These are phyloP conservation scores for Hyaloscypha bicolor DNA, from an alignment of 495 filamentous ascomycete genomes.

Conservation along the genomic window DNA sequence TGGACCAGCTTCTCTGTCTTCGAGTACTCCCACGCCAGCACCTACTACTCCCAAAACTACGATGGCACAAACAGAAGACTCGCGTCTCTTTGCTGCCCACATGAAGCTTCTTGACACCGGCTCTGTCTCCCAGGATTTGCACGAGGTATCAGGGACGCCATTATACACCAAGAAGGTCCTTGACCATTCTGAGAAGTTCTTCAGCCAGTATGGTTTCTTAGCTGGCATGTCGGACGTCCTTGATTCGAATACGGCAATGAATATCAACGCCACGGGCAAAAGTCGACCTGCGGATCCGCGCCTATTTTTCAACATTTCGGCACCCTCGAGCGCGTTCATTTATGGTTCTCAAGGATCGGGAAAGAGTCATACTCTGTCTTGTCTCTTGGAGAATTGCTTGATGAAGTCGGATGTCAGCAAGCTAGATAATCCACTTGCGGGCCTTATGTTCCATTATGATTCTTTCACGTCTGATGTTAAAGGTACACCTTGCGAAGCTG, in stretches of 20 bases:
- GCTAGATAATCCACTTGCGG: slow-evolving; percentile 54
- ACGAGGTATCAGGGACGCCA: slow-evolving; percentile 28
- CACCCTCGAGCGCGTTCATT: slow-evolving; percentile 72
- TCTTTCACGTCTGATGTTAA: slow-evolving; percentile 55
- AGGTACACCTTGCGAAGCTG: slow-evolving; percentile 67
- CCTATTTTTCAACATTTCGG: slow-evolving; percentile 66
- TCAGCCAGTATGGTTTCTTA: slow-evolving; percentile 46
- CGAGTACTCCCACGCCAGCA: neutral
- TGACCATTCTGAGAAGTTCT: slow-evolving; percentile 30
- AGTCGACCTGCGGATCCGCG: slow-evolving; percentile 45
- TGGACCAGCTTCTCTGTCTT: neutral
- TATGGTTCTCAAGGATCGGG: slow-evolving; percentile 78
- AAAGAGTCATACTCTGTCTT: slow-evolving; percentile 74
- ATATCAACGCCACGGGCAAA: neutral
- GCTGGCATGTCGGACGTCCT: slow-evolving; percentile 31
- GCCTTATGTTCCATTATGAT: slow-evolving; percentile 71
- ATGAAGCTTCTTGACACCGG: neutral
- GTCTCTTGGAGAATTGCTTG: slow-evolving; percentile 68
- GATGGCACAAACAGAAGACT: neutral
- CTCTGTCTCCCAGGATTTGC: neutral
- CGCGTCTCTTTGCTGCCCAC: neutral
- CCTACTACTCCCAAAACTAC: neutral
- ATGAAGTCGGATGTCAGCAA: slow-evolving; percentile 40
- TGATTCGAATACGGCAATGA: neutral
- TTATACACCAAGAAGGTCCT: slow-evolving; percentile 43